These are phyloP conservation scores for Chlamydomonas eustigma DNA, from an alignment of 139 green algal species.

Conservation along the genomic window DNA sequence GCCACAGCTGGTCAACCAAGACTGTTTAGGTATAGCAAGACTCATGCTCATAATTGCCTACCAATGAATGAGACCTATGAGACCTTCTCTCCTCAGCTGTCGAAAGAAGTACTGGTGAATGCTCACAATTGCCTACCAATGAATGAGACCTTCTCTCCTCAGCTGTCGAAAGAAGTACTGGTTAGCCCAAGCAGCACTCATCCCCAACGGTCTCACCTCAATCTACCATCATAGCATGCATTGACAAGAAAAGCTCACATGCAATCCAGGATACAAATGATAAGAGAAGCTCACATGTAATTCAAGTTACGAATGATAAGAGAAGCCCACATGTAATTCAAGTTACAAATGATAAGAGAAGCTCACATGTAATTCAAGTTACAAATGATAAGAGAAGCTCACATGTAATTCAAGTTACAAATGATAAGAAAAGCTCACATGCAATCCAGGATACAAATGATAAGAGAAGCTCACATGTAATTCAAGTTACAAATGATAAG, in stretches of 20 bases:
- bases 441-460: no score
- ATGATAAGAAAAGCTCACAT: no score
- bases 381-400: not conserved
- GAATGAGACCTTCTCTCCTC: not conserved
- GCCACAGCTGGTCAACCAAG: no score
- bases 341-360: not conserved
- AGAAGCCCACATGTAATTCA: not conserved
- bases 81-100: not conserved
- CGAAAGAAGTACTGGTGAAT: constrained; percentile 4
- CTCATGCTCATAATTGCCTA: no score
- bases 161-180: constrained; percentile 9
- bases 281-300: not conserved
- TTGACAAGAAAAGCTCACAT: no score
- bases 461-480: no score
- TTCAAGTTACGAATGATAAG: not conserved
- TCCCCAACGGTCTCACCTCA: not conserved
- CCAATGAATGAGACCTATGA: no score
- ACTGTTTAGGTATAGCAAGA: no score
- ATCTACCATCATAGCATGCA: not conserved
- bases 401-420: no score
- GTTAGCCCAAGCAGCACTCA: not conserved
- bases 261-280: not conserved
- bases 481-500: no score
- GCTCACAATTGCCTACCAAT: not conserved
- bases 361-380: not conserved